Conservation (phyloP, 345 rosid species). For the Syzygium aqueum region DNA sequence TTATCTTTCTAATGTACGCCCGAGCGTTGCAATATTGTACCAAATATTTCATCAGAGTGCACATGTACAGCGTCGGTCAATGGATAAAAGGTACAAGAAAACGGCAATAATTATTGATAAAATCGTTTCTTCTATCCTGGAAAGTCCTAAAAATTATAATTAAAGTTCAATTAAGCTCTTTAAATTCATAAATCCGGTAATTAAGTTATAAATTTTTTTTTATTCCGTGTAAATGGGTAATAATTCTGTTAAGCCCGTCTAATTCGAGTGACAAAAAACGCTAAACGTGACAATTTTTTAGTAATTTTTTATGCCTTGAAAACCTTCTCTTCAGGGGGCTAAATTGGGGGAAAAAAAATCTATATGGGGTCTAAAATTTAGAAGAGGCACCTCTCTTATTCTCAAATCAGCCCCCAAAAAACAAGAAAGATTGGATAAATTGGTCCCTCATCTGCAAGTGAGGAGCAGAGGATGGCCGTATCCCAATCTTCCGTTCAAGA, state of each 20-base stretch:
- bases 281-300: neutral
- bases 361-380: neutral
- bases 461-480: conserved; percentile 42
- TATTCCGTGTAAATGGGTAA: neutral
- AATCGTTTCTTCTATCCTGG: rapidly evolving
- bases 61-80: rapidly evolving
- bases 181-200: neutral
- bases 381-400: neutral
- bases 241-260: neutral
- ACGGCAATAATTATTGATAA: neutral
- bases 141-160: neutral
- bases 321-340: neutral
- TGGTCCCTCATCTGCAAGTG: neutral
- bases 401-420: neutral
- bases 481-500: conserved; percentile 39
- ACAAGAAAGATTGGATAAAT: neutral
- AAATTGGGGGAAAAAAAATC: neutral
- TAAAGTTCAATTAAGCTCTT: neutral
- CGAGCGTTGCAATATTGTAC: rapidly evolving
- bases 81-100: no score
- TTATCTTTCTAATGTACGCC: neutral
- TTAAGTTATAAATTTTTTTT: no score
- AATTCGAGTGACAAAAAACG: neutral
- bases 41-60: rapidly evolving
- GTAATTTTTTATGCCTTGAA: neutral